phyloP scores from a whole-genome alignment of 2,329 filamentous ascomycete species.

The Aspergillus calidoustus region DNA sequence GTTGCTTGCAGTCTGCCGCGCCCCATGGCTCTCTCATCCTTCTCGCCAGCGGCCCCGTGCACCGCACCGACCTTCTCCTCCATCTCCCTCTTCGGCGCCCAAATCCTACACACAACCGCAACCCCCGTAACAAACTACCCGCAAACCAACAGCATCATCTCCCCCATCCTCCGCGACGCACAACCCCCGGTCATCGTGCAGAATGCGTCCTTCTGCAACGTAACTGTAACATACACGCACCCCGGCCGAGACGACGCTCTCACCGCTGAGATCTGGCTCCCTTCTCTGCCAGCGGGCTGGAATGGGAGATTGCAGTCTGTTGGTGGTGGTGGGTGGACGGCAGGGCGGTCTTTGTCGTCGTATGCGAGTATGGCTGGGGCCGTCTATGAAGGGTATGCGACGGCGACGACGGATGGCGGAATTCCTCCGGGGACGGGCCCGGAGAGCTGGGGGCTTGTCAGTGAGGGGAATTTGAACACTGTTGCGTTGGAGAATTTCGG shows the following conservation, averaged over 20 bases:
- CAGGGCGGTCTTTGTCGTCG: constrained; percentile 20
- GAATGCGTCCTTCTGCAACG: constrained; percentile 40
- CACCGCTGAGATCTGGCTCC: constrained; percentile 40
- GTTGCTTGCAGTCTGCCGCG: no score
- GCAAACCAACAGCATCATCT: not conserved
- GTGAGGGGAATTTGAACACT: constrained; percentile 6
- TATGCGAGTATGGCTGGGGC: constrained; percentile 21
- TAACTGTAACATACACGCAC: constrained; percentile 46
- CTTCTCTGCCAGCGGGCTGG: constrained; percentile 33
- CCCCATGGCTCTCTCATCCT: no score
- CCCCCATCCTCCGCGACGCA: no score
- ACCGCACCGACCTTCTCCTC: no score
- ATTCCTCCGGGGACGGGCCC: constrained; percentile 4
- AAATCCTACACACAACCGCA: not conserved
- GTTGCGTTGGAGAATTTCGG: constrained; percentile 13
- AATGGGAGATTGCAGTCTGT: constrained; percentile 44
- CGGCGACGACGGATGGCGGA: constrained; percentile 20
- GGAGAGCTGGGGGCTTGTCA: constrained; percentile 16
- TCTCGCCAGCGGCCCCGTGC: no score
- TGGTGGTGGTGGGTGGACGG: constrained; percentile 45
- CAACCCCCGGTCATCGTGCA: constrained; percentile 3
- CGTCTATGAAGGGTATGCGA: constrained; percentile 15
- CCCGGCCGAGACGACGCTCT: constrained; percentile 42
- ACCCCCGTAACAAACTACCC: constrained; percentile 12
- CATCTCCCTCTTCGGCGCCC: no score